phyloP scores from a whole-genome alignment of 805 yeast genomes.

The Candida oleophila region DNA sequence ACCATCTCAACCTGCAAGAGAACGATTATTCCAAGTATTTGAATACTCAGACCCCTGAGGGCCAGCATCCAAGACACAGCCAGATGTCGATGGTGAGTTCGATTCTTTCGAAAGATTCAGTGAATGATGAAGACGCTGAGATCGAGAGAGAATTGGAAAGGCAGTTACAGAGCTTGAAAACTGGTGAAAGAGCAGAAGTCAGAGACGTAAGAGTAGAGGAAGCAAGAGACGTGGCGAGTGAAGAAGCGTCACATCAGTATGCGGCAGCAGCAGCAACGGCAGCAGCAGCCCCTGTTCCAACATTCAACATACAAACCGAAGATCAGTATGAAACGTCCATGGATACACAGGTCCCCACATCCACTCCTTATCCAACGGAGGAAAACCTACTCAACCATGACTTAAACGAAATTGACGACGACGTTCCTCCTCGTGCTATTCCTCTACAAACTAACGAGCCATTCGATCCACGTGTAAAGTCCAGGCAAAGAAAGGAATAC shows the following conservation, averaged over 20 bases:
- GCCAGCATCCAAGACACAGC: slow-evolving; percentile 20
- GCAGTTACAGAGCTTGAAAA: slow-evolving; percentile 36
- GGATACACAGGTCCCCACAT: not conserved
- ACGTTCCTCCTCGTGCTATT: not conserved
- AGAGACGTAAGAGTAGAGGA: not conserved
- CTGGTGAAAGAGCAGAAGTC: not conserved
- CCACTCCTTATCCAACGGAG: slow-evolving; percentile 6
- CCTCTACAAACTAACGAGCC: not conserved
- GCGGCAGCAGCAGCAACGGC: not conserved
- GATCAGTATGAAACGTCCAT: not conserved
- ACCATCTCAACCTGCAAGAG: not conserved
- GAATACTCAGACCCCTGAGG: slow-evolving; percentile 8
- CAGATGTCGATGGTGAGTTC: slow-evolving; percentile 43
- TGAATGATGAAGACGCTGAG: slow-evolving; percentile 31
- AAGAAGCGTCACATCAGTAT: not conserved
- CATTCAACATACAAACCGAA: slow-evolving; percentile 5
- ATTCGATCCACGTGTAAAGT: not conserved
- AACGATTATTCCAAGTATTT: slow-evolving; percentile 29
- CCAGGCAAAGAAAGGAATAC: not conserved
- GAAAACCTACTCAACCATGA: too few relatives aligned
- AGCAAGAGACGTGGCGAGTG: not conserved
- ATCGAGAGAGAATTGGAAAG: slow-evolving; percentile 37
- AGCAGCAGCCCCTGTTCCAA: slow-evolving; percentile 4
- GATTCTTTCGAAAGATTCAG: slow-evolving; percentile 35
- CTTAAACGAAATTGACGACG: not conserved